These are phyloP conservation scores for Phytophthora brassicae DNA, from an alignment of 352 stramenopile genomes.

Conservation along the genomic window DNA sequence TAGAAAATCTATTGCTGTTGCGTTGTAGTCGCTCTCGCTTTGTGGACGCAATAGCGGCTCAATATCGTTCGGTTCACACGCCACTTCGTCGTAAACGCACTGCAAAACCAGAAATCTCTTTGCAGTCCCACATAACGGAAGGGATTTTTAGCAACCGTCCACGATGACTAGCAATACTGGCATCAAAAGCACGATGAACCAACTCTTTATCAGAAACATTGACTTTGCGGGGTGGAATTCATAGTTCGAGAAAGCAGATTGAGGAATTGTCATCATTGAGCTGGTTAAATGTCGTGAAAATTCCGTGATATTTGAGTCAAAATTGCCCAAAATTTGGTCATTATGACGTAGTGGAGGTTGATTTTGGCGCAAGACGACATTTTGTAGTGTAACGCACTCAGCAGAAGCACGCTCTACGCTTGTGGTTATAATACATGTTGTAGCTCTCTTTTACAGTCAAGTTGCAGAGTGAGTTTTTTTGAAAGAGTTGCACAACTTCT, in stretches of 20 bases:
- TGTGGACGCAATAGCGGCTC: constrained; percentile 27
- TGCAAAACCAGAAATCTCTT: constrained; percentile 31
- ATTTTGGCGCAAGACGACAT: too few relatives aligned
- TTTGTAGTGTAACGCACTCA: too few relatives aligned
- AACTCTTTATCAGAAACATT: constrained; percentile 32
- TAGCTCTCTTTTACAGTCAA: too few relatives aligned
- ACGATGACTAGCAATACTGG: constrained; percentile 22
- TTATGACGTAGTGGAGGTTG: too few relatives aligned
- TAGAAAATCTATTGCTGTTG: constrained; percentile 21
- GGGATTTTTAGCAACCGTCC: constrained; percentile 19
- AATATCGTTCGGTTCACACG: constrained; percentile 32
- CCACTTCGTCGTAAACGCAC: constrained; percentile 38
- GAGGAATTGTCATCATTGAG: too few relatives aligned
- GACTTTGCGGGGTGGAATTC: constrained; percentile 34
- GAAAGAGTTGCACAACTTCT: too few relatives aligned
- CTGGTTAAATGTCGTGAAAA: too few relatives aligned
- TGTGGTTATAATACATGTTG: too few relatives aligned
- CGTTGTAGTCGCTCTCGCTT: constrained; percentile 42
- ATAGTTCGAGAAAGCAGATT: constrained; percentile 3
- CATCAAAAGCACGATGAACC: constrained; percentile 29
- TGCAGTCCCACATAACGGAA: constrained; percentile 39
- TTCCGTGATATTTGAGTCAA: too few relatives aligned
- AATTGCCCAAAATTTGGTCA: too few relatives aligned
- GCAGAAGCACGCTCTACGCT: too few relatives aligned
- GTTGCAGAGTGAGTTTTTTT: too few relatives aligned